Evolutionary conservation across 2,329 filamentous ascomycete genomes (phyloP), one percentile per base, ranked within the genome.

Genomic region (Lasiodiplodia sp.): DNA sequence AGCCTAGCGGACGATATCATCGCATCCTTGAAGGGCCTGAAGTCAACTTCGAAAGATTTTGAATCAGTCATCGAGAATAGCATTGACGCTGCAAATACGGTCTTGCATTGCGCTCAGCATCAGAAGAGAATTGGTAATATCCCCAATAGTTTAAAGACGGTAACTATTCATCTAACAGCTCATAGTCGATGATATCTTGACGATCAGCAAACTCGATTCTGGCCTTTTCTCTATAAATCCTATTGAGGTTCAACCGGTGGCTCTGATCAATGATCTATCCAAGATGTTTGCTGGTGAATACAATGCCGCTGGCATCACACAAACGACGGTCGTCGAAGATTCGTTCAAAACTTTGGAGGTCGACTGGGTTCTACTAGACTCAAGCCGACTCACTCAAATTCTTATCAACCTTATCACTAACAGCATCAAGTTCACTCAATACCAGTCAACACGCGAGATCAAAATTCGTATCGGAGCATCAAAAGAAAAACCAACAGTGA

Each of bases 61-160:
- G 47, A 49, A 6, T 21, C 23, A 2, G 18, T 56, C 21, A 21
- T 68, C 25, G 51, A 68, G 21, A 64, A 38, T 14, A 68, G 67
- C 38, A 57, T 72, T 4, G 75, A 76, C 12, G 69, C 74, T 31
- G 71, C 73, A 1, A 69, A 73, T 16, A 75, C 75, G 2, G 76
- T 77, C n/a, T 68, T 74, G 7, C 71, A 77, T n/a, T 79, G 78
- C 64, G 74, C 74, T 2, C 74, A 77, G 58, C 78, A 79, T 67
- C 76, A 78, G 64, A 78, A 78, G 66, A 72, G 73, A 0, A 78
- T 79, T 25, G 75, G 65, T 67, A 67, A 51, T 21, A 1, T 10
- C 11, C 10, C 12, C 3, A 16, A 23, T 6, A 31, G 5, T 12
- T n/a, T 3, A 1, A 23, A 2, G 7, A 8, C 5, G 21, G 40